Evolutionary conservation across 495 filamentous ascomycete genomes (phyloP).

Genomic region (Patellaria atrata): DNA sequence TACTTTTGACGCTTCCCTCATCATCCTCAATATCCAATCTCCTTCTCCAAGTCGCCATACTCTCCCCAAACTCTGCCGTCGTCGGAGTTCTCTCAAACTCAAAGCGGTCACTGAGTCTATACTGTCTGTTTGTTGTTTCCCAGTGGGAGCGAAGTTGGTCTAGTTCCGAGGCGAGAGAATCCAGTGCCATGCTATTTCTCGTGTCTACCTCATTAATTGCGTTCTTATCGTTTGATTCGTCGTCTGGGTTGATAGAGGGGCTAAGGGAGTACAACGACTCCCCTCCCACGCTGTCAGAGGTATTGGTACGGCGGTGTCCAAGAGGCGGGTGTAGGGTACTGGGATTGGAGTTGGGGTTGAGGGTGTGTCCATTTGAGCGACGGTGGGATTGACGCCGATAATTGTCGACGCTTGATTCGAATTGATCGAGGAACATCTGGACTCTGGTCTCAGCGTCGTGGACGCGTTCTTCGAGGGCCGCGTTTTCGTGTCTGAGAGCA

Average conservation of each 20-base stretch:
- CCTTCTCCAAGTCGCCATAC: slow-evolving; percentile 21
- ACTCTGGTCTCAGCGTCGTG: slow-evolving; percentile 87
- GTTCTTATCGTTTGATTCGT: slow-evolving; percentile 13
- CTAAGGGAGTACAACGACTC: slow-evolving; percentile 18
- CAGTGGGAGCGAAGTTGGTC: slow-evolving; percentile 79
- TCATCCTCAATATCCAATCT: slow-evolving; percentile 21
- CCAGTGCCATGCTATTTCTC: slow-evolving; percentile 73
- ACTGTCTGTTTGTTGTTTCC: slow-evolving; percentile 91
- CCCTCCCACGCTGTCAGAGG: slow-evolving; percentile 20
- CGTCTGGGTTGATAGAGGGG: too few relatives aligned
- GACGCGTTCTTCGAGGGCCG: slow-evolving; percentile 61
- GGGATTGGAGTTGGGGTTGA: too few relatives aligned
- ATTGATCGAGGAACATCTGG: slow-evolving; percentile 80
- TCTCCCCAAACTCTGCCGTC: slow-evolving; percentile 16
- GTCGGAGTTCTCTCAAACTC: slow-evolving; percentile 63
- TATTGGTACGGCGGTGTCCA: slow-evolving; percentile 7
- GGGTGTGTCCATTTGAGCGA: slow-evolving; percentile 20
- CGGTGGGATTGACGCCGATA: slow-evolving; percentile 68
- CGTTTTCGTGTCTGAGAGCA: slow-evolving; percentile 68
- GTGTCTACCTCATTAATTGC: slow-evolving; percentile 30
- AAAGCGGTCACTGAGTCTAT: slow-evolving; percentile 71
- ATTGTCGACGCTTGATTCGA: slow-evolving; percentile 84
- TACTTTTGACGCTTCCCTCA: too few relatives aligned
- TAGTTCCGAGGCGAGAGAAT: slow-evolving; percentile 80
- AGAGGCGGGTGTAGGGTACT: too few relatives aligned